A percentile compares a stretch with the other conserved stretches of the same genome.
These are phyloP conservation scores for Pilaira anomala DNA, from an alignment of 192 early-diverging fungal genomes.

Conservation along the genomic window DNA sequence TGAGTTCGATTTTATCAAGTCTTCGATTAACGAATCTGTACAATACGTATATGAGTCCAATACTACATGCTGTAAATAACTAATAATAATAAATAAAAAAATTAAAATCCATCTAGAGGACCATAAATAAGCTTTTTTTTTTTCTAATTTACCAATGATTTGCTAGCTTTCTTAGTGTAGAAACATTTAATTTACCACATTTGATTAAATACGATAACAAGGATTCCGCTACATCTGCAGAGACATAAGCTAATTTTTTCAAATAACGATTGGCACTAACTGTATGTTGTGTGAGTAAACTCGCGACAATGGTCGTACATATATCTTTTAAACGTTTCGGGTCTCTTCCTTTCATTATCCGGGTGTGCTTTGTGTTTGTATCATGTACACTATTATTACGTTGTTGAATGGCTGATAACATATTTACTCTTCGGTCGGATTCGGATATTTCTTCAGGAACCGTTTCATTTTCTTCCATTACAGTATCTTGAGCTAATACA, in stretches of 20 bases:
- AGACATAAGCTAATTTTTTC: slow-evolving; percentile 18
- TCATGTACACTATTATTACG: background rate
- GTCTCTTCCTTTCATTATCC: slow-evolving; percentile 5
- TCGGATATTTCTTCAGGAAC: no score
- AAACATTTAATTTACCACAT: slow-evolving; percentile 29
- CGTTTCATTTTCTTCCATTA: background rate
- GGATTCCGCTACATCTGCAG: slow-evolving; percentile 35
- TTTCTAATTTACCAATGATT: slow-evolving; percentile 18
- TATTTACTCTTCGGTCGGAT: slow-evolving; percentile 22
- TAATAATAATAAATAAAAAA: background rate
- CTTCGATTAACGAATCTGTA: slow-evolving; percentile 47
- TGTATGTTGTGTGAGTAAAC: slow-evolving; percentile 11
- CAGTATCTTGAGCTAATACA: background rate
- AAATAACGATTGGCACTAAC: background rate
- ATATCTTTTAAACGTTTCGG: slow-evolving; percentile 35
- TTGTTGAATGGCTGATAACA: slow-evolving; percentile 35
- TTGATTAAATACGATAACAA: slow-evolving; percentile 33
- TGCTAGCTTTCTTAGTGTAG: slow-evolving; percentile 9
- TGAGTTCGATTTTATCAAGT: slow-evolving; percentile 35
- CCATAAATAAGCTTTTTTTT: background rate
- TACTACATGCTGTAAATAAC: slow-evolving; percentile 38
- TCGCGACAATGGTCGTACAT: slow-evolving; percentile 38
- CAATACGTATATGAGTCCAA: slow-evolving; percentile 44
- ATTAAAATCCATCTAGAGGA: background rate
- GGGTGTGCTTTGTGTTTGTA: no score